A percentile compares a stretch with the other conserved stretches of the same genome.
phyloP scores from a whole-genome alignment of 2,329 filamentous ascomycete species.

The Pseudocercospora eumusae region DNA sequence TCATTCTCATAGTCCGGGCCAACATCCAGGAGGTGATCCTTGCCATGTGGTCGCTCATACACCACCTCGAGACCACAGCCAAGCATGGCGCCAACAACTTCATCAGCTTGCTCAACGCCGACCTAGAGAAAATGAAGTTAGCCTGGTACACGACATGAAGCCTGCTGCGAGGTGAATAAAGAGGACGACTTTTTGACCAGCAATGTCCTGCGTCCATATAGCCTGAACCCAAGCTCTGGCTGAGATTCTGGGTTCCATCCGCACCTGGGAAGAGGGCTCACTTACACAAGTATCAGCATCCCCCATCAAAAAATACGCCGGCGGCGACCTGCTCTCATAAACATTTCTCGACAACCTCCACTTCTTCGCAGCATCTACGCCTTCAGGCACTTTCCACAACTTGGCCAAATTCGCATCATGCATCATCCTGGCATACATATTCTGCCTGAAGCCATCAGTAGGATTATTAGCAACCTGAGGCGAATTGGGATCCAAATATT shows the following conservation, averaged over 20 bases:
- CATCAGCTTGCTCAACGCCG: slow-evolving; percentile 37
- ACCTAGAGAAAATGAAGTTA: not conserved
- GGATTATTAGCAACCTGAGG: slow-evolving; percentile 32
- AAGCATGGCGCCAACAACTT: slow-evolving; percentile 36
- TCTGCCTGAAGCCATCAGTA: slow-evolving; percentile 19
- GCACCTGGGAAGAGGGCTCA: not conserved
- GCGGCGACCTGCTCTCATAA: slow-evolving; percentile 28
- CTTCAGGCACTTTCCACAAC: slow-evolving; percentile 29
- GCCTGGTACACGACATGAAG: not conserved
- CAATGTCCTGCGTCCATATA: too few species aligned
- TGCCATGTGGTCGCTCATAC: slow-evolving; percentile 33
- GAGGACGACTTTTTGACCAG: too few species aligned
- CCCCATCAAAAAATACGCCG: slow-evolving; percentile 37
- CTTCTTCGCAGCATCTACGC: slow-evolving; percentile 25
- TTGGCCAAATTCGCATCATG: slow-evolving; percentile 33
- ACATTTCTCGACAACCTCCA: slow-evolving; percentile 34
- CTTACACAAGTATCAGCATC: slow-evolving; percentile 30
- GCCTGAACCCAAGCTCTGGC: not conserved
- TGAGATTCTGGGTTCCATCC: not conserved
- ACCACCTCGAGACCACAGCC: slow-evolving; percentile 32
- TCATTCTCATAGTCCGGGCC: slow-evolving; percentile 31
- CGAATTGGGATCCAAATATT: slow-evolving; percentile 30
- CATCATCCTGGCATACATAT: slow-evolving; percentile 37
- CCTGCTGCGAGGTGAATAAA: too few species aligned
- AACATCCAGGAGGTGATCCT: slow-evolving; percentile 36